Conservation (phyloP, 2,329 filamentous ascomycete species). For the Clarireedia homoeocarpa region DNA sequence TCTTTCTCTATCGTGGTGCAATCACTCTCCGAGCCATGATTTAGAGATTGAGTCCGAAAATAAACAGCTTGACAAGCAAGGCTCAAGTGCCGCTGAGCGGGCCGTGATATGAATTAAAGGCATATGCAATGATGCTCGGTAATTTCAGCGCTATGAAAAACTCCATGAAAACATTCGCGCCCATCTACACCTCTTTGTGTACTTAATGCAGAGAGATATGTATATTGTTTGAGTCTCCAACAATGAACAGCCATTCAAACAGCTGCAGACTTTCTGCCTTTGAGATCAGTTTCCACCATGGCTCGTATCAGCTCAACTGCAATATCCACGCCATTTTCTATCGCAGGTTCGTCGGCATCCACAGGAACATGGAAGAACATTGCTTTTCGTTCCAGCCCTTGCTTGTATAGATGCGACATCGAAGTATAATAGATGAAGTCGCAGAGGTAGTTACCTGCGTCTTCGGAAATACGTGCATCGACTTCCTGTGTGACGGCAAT, state of each 20-base stretch:
- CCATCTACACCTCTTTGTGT: too few relatives aligned
- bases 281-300: constrained; percentile 38
- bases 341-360: constrained; percentile 40
- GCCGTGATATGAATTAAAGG: too few relatives aligned
- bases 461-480: constrained; percentile 53
- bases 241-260: not conserved
- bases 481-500: not conserved
- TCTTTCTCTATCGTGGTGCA: too few relatives aligned
- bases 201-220: too few relatives aligned
- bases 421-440: constrained; percentile 73
- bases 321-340: constrained; percentile 44
- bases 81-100: too few relatives aligned
- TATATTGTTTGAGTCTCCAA: not conserved
- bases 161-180: too few relatives aligned
- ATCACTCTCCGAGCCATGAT: too few relatives aligned
- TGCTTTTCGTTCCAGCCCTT: constrained; percentile 41
- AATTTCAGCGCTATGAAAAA: too few relatives aligned
- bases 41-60: too few relatives aligned
- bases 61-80: too few relatives aligned
- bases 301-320: constrained; percentile 47
- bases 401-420: constrained; percentile 47
- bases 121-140: too few relatives aligned
- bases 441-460: constrained; percentile 67
- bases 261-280: not conserved
- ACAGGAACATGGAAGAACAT: constrained; percentile 68